phyloP scores from a whole-genome alignment of 2,329 filamentous ascomycete genomes.

The Fusarium sp. region DNA sequence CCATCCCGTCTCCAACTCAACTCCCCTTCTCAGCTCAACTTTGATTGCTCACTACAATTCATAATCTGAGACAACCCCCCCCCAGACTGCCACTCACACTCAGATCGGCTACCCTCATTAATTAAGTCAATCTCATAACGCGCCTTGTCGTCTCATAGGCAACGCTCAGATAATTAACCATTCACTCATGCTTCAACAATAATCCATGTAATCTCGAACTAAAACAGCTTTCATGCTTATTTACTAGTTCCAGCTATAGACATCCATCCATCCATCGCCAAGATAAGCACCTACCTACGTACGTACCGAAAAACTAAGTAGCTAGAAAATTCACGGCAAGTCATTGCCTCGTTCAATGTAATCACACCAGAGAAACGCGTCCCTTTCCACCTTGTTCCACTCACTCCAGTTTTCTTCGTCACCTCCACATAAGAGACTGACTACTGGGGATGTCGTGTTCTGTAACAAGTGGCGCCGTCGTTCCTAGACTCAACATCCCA shows the following conservation, averaged over 20 bases:
- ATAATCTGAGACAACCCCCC: constrained; percentile 1
- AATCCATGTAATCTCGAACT: constrained; percentile 3
- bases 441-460: constrained; percentile 14
- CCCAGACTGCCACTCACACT: constrained; percentile 9
- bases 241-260: constrained; percentile 41
- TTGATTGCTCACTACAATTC: background rate
- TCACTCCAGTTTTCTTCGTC: constrained; percentile 31
- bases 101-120: constrained; percentile 8
- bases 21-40: background rate
- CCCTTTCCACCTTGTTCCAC: constrained; percentile 21
- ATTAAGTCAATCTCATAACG: background rate
- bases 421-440: constrained; percentile 9
- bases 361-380: constrained; percentile 6
- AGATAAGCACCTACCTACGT: constrained; percentile 27
- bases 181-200: background rate
- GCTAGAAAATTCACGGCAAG: constrained; percentile 33
- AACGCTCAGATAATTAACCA: constrained; percentile 5
- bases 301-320: constrained; percentile 10
- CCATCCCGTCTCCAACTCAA: background rate
- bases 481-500: constrained; percentile 20
- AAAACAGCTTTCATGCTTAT: constrained; percentile 37
- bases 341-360: constrained; percentile 18
- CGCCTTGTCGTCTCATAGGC: constrained; percentile 1
- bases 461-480: constrained; percentile 38
- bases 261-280: constrained; percentile 18